Base-by-base conservation (phyloP, 2,329 filamentous ascomycete genomes). In the Hypocrella siamensis region DNA sequence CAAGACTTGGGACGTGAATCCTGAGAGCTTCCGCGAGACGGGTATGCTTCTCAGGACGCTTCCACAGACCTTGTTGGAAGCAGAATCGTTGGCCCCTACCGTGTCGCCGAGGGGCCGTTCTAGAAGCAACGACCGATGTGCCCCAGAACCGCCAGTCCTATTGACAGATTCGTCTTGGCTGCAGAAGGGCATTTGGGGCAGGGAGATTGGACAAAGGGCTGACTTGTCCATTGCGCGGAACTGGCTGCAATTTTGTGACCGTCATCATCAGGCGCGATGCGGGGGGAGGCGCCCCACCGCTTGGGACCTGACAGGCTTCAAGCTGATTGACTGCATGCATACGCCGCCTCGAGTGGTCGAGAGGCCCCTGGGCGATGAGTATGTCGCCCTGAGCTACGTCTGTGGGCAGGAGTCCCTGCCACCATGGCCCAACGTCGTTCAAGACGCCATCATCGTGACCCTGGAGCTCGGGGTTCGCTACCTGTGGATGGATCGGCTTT, bases 401-500 rank as follows among this genome's bases (percentile, higher is more conserved):
- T 48, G 46, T 41, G 53, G 52, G 3, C 40, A 40, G 26, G 42
- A 37, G n/a, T 38, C 39, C 3, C 38, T 35, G 1, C 44, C 44
- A 3, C 39, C 37, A 0, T 54, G 50, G 51, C 47, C 51, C 17
- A 46, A 41, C 30, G 49, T 52, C 21, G 40, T 54, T 2, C 40
- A 36, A 34, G 51, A 54, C 19, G 47, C 52, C 8, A 46, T 51
- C 6, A 33, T 37, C 2, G 52, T 53, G 5, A 47, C 49, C 0
- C 44, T 40, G 8, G 37, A 44, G 3, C 39, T 60, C 6, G 52
- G 52, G 1, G 37, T 53, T 7, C 37, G 45, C 5, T 54, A 57
- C 32, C 43, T 60, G 3, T 60, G 57, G 56, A 46, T 59, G 3
- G 55, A 58, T 33, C 41, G 44, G 17, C 43, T 52, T 3, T 60